These are phyloP conservation scores for Lenzites betulinus DNA, from an alignment of 768 basidiomycete genomes.

Conservation along the genomic window DNA sequence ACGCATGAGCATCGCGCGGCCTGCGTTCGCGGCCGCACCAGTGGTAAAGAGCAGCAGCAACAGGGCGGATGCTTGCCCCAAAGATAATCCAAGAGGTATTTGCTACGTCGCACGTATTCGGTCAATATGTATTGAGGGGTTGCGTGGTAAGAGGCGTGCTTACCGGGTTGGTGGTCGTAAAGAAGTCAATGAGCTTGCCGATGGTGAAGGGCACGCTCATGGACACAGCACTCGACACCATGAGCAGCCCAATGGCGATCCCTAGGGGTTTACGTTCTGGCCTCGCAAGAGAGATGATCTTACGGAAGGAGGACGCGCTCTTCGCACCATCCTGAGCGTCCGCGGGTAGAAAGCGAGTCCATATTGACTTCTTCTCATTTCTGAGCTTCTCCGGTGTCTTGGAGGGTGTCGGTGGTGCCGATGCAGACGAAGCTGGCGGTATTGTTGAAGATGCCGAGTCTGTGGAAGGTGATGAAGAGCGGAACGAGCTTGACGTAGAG, in stretches of 20 bases:
- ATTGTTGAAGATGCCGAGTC: not conserved
- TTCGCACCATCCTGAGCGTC: slow-evolving; percentile 26
- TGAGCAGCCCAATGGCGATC: slow-evolving; percentile 74
- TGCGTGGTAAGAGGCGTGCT: slow-evolving; percentile 35
- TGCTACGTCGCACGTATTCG: slow-evolving; percentile 42
- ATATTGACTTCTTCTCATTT: slow-evolving; percentile 17
- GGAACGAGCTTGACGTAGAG: not conserved
- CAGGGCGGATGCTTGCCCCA: slow-evolving; percentile 75
- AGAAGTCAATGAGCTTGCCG: slow-evolving; percentile 93
- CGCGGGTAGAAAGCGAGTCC: slow-evolving; percentile 19
- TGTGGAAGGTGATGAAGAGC: not conserved
- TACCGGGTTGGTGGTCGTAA: slow-evolving; percentile 73
- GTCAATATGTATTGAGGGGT: not conserved
- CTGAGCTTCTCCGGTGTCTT: not conserved
- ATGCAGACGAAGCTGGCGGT: not conserved
- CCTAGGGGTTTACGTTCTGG: slow-evolving; percentile 80
- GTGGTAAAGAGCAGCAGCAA: slow-evolving; percentile 78
- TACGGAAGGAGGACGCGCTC: slow-evolving; percentile 65
- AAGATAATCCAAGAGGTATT: slow-evolving; percentile 78
- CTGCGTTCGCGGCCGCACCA: slow-evolving; percentile 87
- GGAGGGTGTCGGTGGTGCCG: not conserved
- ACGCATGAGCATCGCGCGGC: slow-evolving; percentile 82
- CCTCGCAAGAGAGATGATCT: slow-evolving; percentile 75
- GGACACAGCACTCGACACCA: slow-evolving; percentile 88
- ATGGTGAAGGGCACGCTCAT: slow-evolving; percentile 94